phyloP scores from a whole-genome alignment of 2,329 filamentous ascomycete genomes.

The Aspergillus transmontanensis region DNA sequence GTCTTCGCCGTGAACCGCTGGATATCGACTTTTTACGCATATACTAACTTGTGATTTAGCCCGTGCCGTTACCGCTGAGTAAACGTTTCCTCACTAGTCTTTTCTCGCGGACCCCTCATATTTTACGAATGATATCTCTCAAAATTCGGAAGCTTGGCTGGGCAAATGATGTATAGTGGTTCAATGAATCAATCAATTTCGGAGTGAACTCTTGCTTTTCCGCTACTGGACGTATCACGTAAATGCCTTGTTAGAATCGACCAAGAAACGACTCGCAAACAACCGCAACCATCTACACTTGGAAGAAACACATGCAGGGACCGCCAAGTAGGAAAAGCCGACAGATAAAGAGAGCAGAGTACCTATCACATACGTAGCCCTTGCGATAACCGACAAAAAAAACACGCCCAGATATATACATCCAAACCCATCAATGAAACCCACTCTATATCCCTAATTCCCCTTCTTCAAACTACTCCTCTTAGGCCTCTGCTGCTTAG shows the following conservation, averaged over 20 bases:
- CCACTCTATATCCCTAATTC: background rate
- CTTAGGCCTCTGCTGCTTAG: slow-evolving; percentile 67
- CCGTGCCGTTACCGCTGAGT: slow-evolving; percentile 49
- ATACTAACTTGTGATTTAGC: slow-evolving; percentile 29
- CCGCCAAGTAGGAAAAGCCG: background rate
- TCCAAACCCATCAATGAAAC: slow-evolving; percentile 7
- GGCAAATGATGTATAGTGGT: slow-evolving; percentile 39
- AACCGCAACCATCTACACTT: background rate
- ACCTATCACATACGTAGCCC: background rate
- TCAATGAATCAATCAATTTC: slow-evolving; percentile 33
- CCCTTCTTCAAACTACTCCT: slow-evolving; percentile 36
- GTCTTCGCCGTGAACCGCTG: slow-evolving; percentile 39
- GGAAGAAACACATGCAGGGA: background rate
- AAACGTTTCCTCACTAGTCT: slow-evolving; percentile 37
- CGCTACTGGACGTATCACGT: slow-evolving; percentile 35
- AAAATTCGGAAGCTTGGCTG: slow-evolving; percentile 39
- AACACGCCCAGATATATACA: background rate
- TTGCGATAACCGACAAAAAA: slow-evolving; percentile 12
- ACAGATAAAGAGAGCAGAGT: background rate
- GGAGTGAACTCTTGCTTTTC: slow-evolving; percentile 32
- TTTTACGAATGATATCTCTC: slow-evolving; percentile 44
- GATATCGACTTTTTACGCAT: background rate
- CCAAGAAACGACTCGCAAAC: background rate
- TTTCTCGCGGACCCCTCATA: slow-evolving; percentile 40
- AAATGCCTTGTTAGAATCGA: slow-evolving; percentile 10